Percentiles rank a stretch among this genome's conserved stretches.
phyloP scores from a whole-genome alignment of 805 yeast genomes.

The Millerozyma miso region DNA sequence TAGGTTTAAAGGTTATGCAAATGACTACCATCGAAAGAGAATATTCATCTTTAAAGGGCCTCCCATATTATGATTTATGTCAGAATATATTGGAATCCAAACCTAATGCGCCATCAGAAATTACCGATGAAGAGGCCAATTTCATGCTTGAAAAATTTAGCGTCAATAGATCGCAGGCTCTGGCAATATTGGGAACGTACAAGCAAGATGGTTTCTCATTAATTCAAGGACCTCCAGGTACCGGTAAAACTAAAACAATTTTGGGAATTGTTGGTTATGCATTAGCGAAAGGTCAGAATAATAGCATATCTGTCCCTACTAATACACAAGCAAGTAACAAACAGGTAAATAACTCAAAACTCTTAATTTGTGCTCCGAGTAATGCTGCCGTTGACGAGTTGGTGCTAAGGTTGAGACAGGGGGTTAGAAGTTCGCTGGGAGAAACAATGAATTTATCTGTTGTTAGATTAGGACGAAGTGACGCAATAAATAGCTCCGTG shows the following conservation, averaged over 20 bases:
- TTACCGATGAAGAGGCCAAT: slow-evolving; percentile 31
- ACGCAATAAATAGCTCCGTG: slow-evolving; percentile 79
- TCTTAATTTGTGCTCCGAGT: slow-evolving; percentile 94
- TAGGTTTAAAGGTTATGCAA: slow-evolving; percentile 73
- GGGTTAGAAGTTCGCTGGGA: slow-evolving; percentile 59
- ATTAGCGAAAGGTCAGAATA: slow-evolving; percentile 30
- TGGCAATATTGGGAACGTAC: slow-evolving; percentile 75
- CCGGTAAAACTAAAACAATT: slow-evolving; percentile 97
- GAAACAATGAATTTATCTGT: slow-evolving; percentile 54
- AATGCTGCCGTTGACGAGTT: slow-evolving; percentile 98
- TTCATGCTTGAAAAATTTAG: slow-evolving; percentile 46
- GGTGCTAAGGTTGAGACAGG: slow-evolving; percentile 73
- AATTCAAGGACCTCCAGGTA: slow-evolving; percentile 99
- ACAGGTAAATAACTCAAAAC: slow-evolving; percentile 38
- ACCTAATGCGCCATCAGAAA: slow-evolving; percentile 44
- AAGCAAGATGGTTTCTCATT: slow-evolving; percentile 72
- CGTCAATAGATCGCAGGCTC: slow-evolving; percentile 87
- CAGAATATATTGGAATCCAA: slow-evolving; percentile 61
- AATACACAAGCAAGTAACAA: not conserved
- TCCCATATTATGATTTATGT: slow-evolving; percentile 76
- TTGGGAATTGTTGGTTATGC: slow-evolving; percentile 84
- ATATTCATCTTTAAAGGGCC: slow-evolving; percentile 74
- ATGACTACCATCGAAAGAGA: slow-evolving; percentile 94
- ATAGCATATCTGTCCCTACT: not conserved
- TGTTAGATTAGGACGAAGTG: slow-evolving; percentile 86